Evolutionary conservation across 1,284 basidiomycete genomes (phyloP), one percentile per base, ranked within the genome.

Genomic region (Puccinia novopanici): DNA sequence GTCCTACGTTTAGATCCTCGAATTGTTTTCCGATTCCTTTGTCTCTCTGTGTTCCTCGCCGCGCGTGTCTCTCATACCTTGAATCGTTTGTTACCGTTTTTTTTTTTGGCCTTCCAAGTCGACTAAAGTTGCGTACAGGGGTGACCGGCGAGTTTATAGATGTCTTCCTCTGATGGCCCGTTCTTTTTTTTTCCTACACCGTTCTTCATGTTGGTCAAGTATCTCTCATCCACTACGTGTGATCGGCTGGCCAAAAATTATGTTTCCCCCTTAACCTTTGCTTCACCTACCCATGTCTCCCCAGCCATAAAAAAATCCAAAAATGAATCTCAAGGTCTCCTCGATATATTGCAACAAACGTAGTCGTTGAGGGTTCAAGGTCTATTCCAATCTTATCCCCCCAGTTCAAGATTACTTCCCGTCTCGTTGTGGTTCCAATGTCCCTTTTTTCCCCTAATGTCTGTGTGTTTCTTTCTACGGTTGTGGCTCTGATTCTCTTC

Each of bases 81-180:
- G 63, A 67, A 67, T 67, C 63, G 42, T 48, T 67, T 45, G 63
- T 67, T 48, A 30, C 34, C 27, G 0, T 15, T 48, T 67, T 17
- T 12, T 67, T 37, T 12, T n/a, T n/a, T n/a, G 22, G 9, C 24
- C 48, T 48, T 67, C 22, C 27, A 67, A 45, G 63, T 67, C 63
- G 19, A 67, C 17, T 19, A 0, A 37, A 40, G 34, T 19, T n/a
- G 24, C 22, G 54, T 55, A 19, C 59, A 30, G 63, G 5, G 9
- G 42, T 8, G n/a, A 45, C n/a, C 22, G 40, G 40, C 42, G n/a
- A 42, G 42, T 48, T n/a, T 13, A 67, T 37, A 45, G 6, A 4
- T 48, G 24, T 12, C 63, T 67, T 48, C 27, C n/a, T 67, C 27
- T 48, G 27, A 19, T 34, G 4, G 30, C 19, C 19, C 0, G 55